Evolutionary conservation across 768 basidiomycete genomes (phyloP), one percentile per base, ranked within the genome.

Genomic region (Agaricus bisporus): DNA sequence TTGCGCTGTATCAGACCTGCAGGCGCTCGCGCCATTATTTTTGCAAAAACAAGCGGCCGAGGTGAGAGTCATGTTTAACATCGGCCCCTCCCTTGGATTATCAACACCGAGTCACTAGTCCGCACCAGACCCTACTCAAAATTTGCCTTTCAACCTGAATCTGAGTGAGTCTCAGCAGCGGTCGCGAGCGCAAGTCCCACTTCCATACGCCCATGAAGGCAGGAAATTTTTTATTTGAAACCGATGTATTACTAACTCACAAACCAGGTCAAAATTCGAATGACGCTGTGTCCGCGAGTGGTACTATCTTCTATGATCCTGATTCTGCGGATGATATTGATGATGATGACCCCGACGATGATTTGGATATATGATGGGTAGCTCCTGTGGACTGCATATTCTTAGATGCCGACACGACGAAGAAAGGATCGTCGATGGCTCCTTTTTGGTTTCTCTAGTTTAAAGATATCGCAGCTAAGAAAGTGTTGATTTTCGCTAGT

Each of bases 341-440:
- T 63, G 94, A 95, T 51, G 94, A 95, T 51, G 94, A 97, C 72
- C 94, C 94, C 18, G 94, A 97, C 60, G 94, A 95, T 64, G 93
- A 95, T 68, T 71, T 95, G 56, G 90, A 95, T 61, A 88, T 94
- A 54, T 93, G 62, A 64, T 17, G 43, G 44, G 41, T 38, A 18
- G 14, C 26, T 48, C n/a, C n/a, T 25, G 14, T 38, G 18, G 35
- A 14, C 45, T n/a, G 46, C 14, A 15, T 22, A 4, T 22, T 26
- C 25, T 29, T 37, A 41, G 8, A 48, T 26, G 10, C 39, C 20
- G 28, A 48, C 41, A 12, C 29, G 41, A 36, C 20, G 48, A 29
- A 48, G 37, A 38, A 54, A 37, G 29, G 53, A 48, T 20, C 46
- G 39, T 8, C 53, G 53, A 8, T 54, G 18, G 22, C 15, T 48